phyloP scores from a whole-genome alignment of 768 basidiomycete genomes.

The Suillus ampliporus region DNA sequence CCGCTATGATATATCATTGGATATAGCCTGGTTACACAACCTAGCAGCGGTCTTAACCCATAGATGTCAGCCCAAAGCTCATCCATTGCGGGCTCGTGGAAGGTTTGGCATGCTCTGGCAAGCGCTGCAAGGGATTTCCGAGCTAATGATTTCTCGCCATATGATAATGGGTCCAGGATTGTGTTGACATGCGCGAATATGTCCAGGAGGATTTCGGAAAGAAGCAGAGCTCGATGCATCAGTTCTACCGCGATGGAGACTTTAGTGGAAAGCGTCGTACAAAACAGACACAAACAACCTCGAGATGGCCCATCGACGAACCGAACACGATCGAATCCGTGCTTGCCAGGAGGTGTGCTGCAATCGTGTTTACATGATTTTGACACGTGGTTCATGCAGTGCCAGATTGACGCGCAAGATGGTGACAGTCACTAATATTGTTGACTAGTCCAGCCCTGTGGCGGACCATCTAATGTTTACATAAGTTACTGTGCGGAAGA shows the following conservation, averaged over 20 bases:
- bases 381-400: too few species aligned
- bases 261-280: background rate
- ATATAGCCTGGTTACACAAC: constrained; percentile 5
- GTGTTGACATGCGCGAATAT: constrained; percentile 4
- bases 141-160: background rate
- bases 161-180: background rate
- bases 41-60: background rate
- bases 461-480: too few species aligned
- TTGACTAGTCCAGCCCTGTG: too few species aligned
- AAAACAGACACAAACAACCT: background rate
- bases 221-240: background rate
- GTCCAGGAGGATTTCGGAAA: constrained; percentile 2
- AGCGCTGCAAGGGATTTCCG: constrained; percentile 2
- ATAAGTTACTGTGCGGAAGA: too few species aligned
- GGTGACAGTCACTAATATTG: too few species aligned
- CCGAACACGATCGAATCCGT: too few species aligned
- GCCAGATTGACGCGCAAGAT: too few species aligned
- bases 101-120: constrained; percentile 1
- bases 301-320: background rate
- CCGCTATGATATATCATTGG: constrained; percentile 1
- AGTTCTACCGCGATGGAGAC: background rate
- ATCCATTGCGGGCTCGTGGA: constrained; percentile 2
- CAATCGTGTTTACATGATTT: too few species aligned
- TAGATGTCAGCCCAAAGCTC: background rate
- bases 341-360: too few species aligned